These are phyloP conservation scores for Lactarius psammicola DNA, from an alignment of 768 basidiomycete species.

Conservation along the genomic window DNA sequence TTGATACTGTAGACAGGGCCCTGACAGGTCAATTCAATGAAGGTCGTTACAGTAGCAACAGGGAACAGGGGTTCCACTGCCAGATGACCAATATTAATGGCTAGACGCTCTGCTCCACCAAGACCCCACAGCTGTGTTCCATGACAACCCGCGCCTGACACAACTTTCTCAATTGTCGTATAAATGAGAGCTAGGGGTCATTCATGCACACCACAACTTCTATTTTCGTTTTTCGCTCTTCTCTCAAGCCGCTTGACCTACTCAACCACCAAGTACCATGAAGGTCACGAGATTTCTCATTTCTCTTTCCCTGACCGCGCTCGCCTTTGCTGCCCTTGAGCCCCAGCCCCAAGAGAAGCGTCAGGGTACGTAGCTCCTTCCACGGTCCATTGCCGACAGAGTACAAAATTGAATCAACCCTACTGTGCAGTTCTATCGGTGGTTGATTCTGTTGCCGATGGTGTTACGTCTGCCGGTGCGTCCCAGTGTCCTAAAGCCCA, in stretches of 20 bases:
- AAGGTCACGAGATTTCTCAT: conserved; percentile 1
- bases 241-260: neutral
- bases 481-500: neutral
- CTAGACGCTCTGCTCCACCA: neutral
- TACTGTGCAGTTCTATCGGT: conserved; percentile 10
- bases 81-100: neutral
- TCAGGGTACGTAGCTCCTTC: conserved; percentile 6
- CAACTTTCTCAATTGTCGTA: neutral
- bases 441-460: conserved; percentile 2
- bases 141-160: neutral
- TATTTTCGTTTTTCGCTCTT: neutral
- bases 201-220: neutral
- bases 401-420: neutral
- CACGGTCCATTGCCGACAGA: neutral
- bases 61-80: neutral
- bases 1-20: neutral
- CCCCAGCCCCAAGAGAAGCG: neutral
- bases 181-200: neutral
- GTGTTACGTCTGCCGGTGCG: conserved; percentile 17
- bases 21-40: neutral
- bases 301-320: neutral
- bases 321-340: conserved; percentile 7
- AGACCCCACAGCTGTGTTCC: neutral
- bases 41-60: neutral
- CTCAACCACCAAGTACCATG: neutral